Evolutionary conservation across 2,329 filamentous ascomycete species (phyloP).

Genomic region (Scedosporium aurantiacum): DNA sequence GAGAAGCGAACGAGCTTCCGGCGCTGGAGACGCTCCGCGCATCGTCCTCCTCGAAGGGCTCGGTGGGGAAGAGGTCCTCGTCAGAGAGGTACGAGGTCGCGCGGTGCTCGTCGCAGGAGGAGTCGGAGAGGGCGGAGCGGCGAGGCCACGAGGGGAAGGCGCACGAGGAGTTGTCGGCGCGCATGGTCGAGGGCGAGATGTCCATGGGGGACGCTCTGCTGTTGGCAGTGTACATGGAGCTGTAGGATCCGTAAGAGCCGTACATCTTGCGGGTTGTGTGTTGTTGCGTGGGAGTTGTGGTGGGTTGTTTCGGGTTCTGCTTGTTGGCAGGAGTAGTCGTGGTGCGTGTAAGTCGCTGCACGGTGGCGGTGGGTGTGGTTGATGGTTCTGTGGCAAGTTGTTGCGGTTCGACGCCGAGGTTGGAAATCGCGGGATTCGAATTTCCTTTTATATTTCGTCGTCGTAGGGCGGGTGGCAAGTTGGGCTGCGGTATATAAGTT

Average conservation of each 20-base stretch:
- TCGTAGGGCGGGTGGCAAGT: neutral
- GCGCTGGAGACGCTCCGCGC: constrained; percentile 31
- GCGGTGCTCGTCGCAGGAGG: constrained; percentile 19
- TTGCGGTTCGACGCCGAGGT: neutral
- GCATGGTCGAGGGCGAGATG: constrained; percentile 27
- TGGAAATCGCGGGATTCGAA: neutral
- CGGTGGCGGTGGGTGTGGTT: neutral
- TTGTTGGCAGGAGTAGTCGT: constrained; percentile 4
- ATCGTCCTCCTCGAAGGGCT: constrained; percentile 37
- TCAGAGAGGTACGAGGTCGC: constrained; percentile 50
- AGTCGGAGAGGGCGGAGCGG: constrained; percentile 38
- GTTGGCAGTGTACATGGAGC: constrained; percentile 30
- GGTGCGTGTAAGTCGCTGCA: constrained; percentile 6
- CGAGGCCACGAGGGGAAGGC: constrained; percentile 50
- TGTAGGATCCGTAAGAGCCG: constrained; percentile 39
- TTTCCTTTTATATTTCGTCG: neutral
- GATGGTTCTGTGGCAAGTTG: neutral
- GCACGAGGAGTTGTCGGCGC: constrained; percentile 31
- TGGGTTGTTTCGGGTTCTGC: constrained; percentile 1
- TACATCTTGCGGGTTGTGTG: constrained; percentile 26
- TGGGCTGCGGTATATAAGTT: neutral
- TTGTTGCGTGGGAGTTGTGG: constrained; percentile 7
- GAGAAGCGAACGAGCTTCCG: constrained; percentile 26
- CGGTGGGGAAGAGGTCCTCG: constrained; percentile 48
- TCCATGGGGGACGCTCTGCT: constrained; percentile 31